Conservation (phyloP, 768 basidiomycete species). For the Tricholoma saponaceum region DNA sequence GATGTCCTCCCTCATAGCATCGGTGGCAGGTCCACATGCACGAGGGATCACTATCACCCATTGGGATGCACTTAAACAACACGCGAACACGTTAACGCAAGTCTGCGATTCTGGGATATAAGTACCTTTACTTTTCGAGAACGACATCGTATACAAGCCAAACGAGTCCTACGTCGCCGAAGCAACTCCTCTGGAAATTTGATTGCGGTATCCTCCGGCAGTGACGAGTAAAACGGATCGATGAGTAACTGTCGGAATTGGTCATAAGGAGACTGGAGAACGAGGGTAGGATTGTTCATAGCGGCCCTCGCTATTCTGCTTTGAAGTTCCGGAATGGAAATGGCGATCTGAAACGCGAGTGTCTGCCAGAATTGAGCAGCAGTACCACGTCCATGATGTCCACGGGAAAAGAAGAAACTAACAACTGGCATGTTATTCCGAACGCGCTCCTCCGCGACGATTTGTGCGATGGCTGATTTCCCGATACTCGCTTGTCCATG, state of each 20-base stretch:
- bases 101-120: no score
- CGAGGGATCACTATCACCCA: no score
- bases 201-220: no score
- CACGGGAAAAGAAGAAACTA: slow-evolving; percentile 30
- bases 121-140: no score
- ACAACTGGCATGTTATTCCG: slow-evolving; percentile 15
- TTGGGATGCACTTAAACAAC: no score
- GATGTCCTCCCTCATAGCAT: no score
- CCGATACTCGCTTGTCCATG: slow-evolving; percentile 16
- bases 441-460: slow-evolving; percentile 13
- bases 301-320: background rate
- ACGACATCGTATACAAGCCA: no score
- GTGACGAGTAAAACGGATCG: slow-evolving; percentile 4
- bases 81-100: no score
- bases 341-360: slow-evolving; percentile 20
- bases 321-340: background rate
- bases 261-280: background rate
- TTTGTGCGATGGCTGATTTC: slow-evolving; percentile 18
- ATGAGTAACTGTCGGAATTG: slow-evolving; percentile 13
- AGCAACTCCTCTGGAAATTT: no score
- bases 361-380: slow-evolving; percentile 20
- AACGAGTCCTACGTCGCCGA: no score
- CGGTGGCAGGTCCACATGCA: no score
- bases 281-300: slow-evolving; percentile 5
- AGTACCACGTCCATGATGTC: slow-evolving; percentile 15